phyloP scores from a whole-genome alignment of 345 rosid species.

The Cochlearia excelsa region DNA sequence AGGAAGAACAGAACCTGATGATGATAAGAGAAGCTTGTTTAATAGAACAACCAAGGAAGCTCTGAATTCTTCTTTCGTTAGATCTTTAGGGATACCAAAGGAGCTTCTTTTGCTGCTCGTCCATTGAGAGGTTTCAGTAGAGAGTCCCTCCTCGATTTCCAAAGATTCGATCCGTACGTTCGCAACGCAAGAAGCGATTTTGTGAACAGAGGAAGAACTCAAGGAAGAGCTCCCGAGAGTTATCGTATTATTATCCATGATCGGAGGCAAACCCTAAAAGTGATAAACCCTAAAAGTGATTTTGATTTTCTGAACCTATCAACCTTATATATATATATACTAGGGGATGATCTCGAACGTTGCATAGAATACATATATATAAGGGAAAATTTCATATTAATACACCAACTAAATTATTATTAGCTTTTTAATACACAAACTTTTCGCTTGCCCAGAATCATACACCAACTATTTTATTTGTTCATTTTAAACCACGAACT shows the following conservation, averaged over 20 bases:
- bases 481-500: no score
- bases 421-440: no score
- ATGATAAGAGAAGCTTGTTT: slow-evolving; percentile 44
- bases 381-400: no score
- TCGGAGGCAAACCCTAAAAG: no score
- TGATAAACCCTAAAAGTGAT: no score
- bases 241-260: not conserved
- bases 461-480: no score
- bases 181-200: slow-evolving; percentile 40
- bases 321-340: no score
- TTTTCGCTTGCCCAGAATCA: no score
- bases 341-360: no score
- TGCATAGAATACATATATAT: no score
- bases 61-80: slow-evolving; percentile 41
- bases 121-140: slow-evolving; percentile 22
- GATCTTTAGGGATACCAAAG: slow-evolving; percentile 13
- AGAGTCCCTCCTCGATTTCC: slow-evolving; percentile 38
- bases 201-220: slow-evolving; percentile 42
- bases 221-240: slow-evolving; percentile 50
- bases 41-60: slow-evolving; percentile 50
- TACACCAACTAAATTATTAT: no score
- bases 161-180: slow-evolving; percentile 52
- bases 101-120: not conserved
- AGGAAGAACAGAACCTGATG: slow-evolving; percentile 32
- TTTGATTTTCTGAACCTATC: no score